Conservation (phyloP, 1,139 yeast species). For the Saccharomyces uvarum region DNA sequence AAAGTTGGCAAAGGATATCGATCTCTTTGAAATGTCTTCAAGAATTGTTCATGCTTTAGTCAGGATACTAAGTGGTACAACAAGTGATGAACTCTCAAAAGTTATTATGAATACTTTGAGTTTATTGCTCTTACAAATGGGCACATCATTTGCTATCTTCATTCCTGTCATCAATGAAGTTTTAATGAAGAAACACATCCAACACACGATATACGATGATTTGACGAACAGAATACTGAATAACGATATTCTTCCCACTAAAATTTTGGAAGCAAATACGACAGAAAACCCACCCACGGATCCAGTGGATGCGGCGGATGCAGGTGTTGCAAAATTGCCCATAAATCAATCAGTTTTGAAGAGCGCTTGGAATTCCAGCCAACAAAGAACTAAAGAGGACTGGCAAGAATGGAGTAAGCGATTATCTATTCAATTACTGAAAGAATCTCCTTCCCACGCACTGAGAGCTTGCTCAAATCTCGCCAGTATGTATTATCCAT, state of each 20-base stretch:
- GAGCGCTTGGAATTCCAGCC: conserved; percentile 88
- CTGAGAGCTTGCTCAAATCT: conserved; percentile 86
- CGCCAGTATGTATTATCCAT: conserved; percentile 80
- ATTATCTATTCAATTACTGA: conserved; percentile 74
- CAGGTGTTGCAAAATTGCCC: conserved; percentile 68
- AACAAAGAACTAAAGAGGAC: conserved; percentile 83
- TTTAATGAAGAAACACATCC: conserved; percentile 56
- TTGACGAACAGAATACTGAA: conserved; percentile 68
- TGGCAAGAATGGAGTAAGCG: conserved; percentile 98
- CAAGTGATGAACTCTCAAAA: conserved; percentile 52
- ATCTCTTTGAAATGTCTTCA: conserved; percentile 82
- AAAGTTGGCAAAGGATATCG: conserved; percentile 63
- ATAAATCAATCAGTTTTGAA: conserved; percentile 40
- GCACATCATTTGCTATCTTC: conserved; percentile 80
- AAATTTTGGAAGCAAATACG: conserved; percentile 58
- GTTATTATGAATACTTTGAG: conserved; percentile 76
- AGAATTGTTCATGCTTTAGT: conserved; percentile 82
- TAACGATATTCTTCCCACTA: conserved; percentile 83
- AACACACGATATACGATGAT: conserved; percentile 71
- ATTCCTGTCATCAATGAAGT: conserved; percentile 78
- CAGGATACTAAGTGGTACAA: conserved; percentile 48
- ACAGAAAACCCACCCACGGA: conserved; percentile 52
- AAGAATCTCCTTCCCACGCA: conserved; percentile 93
- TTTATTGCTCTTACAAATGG: conserved; percentile 69
- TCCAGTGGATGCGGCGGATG: conserved; percentile 51